Base-by-base conservation (phyloP, 257 asterid genomes). In the Orobanche coerulescens region DNA sequence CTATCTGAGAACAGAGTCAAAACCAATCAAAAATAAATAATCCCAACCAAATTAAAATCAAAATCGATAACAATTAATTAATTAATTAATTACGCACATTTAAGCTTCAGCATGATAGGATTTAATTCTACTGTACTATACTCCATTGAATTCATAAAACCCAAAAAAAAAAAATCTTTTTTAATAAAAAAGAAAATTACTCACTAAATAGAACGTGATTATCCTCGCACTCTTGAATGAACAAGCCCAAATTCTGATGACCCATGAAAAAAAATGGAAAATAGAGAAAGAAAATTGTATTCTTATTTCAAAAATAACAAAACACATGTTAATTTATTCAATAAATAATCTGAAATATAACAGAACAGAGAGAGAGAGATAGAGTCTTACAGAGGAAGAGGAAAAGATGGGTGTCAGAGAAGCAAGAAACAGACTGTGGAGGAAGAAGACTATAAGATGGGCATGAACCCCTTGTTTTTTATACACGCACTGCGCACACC, bases 301-400 rank as follows among this genome's bases (percentile, higher is more conserved):
- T 64, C 82, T 72, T 62, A 30, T 36, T 36, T 61, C 59, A n/a
- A 48, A 58, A 4, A 63, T 25, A 53, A 65, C 37, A 28, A 23
- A 43, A 67, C 3, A 48, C 25, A 22, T 58, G 77, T 61, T 56
- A 44, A 33, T 42, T 52, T 40, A 43, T 25, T 31, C 40, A 54
- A 40, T 1, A 16, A 65, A 58, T 5, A 26, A 54, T 19, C 25
- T 28, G 26, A 51, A 61, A 50, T 9, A 50, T 0, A 49, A 73
- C 48, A 1, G 62, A 14, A 37, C 14, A 61, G 39, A 51, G 61
- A 66, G 56, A 40, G 51, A 50, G 64, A 66, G 71, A 75, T 67
- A 76, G 77, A 62, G 66, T 52, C 92, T 75, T 79, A 86, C 95
- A 61, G 73, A 74, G 81, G 64, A 54, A 71, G 62, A 58, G 73